Base-by-base conservation (phyloP, 1,139 yeast genomes). In the Taphrina flavorubra region DNA sequence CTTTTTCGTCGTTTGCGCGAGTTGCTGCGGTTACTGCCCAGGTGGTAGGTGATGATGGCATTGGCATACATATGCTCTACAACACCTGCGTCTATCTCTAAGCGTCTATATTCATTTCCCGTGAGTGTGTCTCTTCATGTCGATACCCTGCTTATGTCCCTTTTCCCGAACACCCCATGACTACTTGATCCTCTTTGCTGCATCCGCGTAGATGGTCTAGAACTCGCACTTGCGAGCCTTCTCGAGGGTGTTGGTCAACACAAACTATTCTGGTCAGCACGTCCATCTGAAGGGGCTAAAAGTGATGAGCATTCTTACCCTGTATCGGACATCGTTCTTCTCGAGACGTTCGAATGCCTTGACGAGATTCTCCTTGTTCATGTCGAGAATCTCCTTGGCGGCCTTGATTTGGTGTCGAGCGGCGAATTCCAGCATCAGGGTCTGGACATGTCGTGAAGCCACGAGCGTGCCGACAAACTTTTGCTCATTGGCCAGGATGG, bases 361-460 rank as follows among this genome's bases (percentile, higher is more conserved):
- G 44, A 57, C 58, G 37, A 65, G 42, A 31, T 65, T 65, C 51
- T 65, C 68, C 58, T 47, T 51, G 42, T 53, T 65, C 63, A 65
- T 56, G 47, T 56, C 63, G 42, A 57, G 13, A 16, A 36, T 39
- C 44, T 65, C 68, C 37, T 44, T 65, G 31, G 55, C 57, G 4
- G 69, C 68, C 60, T 39, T 55, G 57, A 69, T 57, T 13, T 40
- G 25, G 46, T 69, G 70, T 18, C 63, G 57, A n/a, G 70, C 70
- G 7, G 63, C 69, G 42, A 69, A 69, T 25, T 69, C 68, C 18
- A 69, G 60, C 70, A 69, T 69, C 14, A 58, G 37, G 7, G 56
- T 51, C 31, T 65, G 66, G 3, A 65, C 68, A 18, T 53, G 56
- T n/a, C 70, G 58, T 16, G 69, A 61, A 16, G 69, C 60, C 16